Conservation (phyloP, 1,284 basidiomycete genomes). For the Rhodotorula sp. region DNA sequence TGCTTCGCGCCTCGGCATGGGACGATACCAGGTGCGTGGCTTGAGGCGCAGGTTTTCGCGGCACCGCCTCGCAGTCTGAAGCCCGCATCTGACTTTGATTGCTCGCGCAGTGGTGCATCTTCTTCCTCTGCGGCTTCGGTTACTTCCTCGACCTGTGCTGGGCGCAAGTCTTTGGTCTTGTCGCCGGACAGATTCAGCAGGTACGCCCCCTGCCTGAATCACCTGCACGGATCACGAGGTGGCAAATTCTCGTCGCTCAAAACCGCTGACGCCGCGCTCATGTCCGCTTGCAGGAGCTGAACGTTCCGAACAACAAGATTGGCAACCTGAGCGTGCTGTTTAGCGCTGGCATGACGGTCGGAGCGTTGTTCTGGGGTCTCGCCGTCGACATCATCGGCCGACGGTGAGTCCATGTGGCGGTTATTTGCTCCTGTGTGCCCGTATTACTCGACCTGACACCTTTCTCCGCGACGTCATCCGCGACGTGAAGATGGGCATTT, state of each 20-base stretch:
- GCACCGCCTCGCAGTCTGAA: neutral
- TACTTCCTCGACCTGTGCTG: slow-evolving; percentile 42
- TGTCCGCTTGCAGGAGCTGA: slow-evolving; percentile 18
- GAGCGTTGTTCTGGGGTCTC: slow-evolving; percentile 55
- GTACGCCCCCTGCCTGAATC: neutral
- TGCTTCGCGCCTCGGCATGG: slow-evolving; percentile 47
- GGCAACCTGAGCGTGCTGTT: slow-evolving; percentile 63
- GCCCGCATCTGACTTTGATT: slow-evolving; percentile 53
- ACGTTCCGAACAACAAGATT: slow-evolving; percentile 54
- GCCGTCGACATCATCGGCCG: slow-evolving; percentile 47
- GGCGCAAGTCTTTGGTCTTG: slow-evolving; percentile 42
- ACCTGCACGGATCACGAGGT: neutral
- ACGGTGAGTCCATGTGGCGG: neutral
- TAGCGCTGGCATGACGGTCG: slow-evolving; percentile 56
- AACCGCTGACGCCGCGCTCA: too few species aligned
- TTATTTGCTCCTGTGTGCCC: too few species aligned
- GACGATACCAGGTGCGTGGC: slow-evolving; percentile 61
- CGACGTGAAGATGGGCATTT: slow-evolving; percentile 9
- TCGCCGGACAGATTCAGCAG: slow-evolving; percentile 28
- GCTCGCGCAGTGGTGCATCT: slow-evolving; percentile 66
- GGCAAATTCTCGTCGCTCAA: neutral
- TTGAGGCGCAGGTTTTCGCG: neutral
- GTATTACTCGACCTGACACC: too few species aligned
- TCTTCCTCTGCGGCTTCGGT: slow-evolving; percentile 52
- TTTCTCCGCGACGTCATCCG: too few species aligned